Percentiles rank a stretch among this genome's conserved stretches.
phyloP scores from a whole-genome alignment of 805 yeast genomes.

The Candida jianshihensis region DNA sequence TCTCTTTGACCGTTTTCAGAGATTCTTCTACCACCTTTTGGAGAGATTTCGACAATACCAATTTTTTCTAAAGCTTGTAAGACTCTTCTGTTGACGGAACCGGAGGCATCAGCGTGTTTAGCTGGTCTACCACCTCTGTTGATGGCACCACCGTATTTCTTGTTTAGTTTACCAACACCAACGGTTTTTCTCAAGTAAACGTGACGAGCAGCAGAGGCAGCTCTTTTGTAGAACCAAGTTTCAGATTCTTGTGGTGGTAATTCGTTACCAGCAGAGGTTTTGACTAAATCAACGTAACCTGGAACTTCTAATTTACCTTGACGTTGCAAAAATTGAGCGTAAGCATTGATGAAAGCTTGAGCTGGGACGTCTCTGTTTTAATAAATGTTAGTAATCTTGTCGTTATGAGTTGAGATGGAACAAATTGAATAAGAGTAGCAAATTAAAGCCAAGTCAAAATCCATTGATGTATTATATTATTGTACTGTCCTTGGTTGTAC shows the following conservation, averaged over 20 bases:
- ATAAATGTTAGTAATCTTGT: slow-evolving; percentile 8
- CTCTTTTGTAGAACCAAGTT: slow-evolving; percentile 99
- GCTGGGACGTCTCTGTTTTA: slow-evolving; percentile 98
- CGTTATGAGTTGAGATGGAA: too few relatives aligned
- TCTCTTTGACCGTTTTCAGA: slow-evolving; percentile 99
- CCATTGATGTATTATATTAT: too few relatives aligned
- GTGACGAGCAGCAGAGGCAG: slow-evolving; percentile 99
- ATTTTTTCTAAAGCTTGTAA: slow-evolving; percentile 97
- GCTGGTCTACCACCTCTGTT: slow-evolving; percentile 99
- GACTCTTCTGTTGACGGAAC: slow-evolving; percentile 98
- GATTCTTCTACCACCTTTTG: slow-evolving; percentile 99
- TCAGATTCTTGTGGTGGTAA: slow-evolving; percentile 99
- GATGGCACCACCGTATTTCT: slow-evolving; percentile 97
- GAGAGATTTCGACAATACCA: slow-evolving; percentile 92
- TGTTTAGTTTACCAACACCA: slow-evolving; percentile 99
- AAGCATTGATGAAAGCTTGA: slow-evolving; percentile 98
- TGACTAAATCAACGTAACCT: slow-evolving; percentile 99
- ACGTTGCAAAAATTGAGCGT: slow-evolving; percentile 99
- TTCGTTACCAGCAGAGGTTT: slow-evolving; percentile 98
- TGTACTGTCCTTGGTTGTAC: too few relatives aligned
- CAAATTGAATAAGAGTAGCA: too few relatives aligned
- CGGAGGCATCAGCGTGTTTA: slow-evolving; percentile 98
- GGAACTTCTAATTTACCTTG: slow-evolving; percentile 99
- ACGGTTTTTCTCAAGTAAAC: slow-evolving; percentile 98
- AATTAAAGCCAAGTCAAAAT: too few relatives aligned